Evolutionary conservation across 2,329 filamentous ascomycete genomes (phyloP).

Genomic region (Clathrospora elynae): DNA sequence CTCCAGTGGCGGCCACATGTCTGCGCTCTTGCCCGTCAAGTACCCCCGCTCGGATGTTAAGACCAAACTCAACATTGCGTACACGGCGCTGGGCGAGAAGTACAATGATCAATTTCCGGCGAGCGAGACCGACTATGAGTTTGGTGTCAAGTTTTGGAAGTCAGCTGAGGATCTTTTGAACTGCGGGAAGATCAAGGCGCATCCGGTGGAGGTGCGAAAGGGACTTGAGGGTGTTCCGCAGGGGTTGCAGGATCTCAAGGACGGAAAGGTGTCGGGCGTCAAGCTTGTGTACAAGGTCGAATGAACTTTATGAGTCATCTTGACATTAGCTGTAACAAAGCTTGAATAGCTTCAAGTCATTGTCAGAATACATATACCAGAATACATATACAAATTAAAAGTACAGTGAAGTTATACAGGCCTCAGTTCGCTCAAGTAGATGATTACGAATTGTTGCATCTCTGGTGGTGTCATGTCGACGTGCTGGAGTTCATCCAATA

Average conservation of each 20-base stretch:
- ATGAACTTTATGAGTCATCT: too few relatives aligned
- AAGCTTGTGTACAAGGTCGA: constrained; percentile 43
- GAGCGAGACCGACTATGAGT: constrained; percentile 35
- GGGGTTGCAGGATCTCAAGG: constrained; percentile 41
- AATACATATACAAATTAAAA: too few relatives aligned
- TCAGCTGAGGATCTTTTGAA: constrained; percentile 30
- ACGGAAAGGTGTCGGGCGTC: constrained; percentile 41
- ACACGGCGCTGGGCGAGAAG: constrained; percentile 51
- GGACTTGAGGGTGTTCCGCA: constrained; percentile 40
- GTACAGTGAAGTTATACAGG: too few relatives aligned
- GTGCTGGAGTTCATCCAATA: too few relatives aligned
- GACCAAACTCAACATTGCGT: constrained; percentile 49
- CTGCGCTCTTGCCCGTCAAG: constrained; percentile 27
- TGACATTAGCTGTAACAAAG: too few relatives aligned
- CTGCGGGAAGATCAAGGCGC: constrained; percentile 41
- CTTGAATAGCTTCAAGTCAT: too few relatives aligned
- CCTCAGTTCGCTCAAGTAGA: too few relatives aligned
- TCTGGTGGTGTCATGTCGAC: too few relatives aligned
- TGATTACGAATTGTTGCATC: too few relatives aligned
- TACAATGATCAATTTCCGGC: constrained; percentile 41
- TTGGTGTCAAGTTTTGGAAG: constrained; percentile 35
- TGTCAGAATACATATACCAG: too few relatives aligned
- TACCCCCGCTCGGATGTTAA: constrained; percentile 54
- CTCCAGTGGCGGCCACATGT: constrained; percentile 28
- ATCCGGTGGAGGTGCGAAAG: constrained; percentile 35